Conservation (phyloP, 805 yeast genomes). For the Wickerhamiella nectarea region DNA sequence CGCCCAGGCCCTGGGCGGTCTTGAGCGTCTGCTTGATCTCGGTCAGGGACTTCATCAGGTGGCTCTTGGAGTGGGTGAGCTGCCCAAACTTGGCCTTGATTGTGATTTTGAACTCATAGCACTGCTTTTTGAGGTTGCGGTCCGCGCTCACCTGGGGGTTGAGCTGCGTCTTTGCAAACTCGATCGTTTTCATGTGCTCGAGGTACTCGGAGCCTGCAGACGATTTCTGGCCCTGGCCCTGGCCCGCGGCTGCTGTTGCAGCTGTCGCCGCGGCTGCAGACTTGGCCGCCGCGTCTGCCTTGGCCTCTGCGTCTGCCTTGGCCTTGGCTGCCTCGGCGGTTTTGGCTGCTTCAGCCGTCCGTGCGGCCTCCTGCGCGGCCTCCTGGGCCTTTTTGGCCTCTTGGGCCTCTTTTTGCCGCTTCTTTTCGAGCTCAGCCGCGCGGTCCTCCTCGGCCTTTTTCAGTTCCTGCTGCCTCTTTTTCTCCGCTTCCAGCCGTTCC, state of each 20-base stretch:
- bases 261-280: neutral
- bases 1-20: slow-evolving; percentile 33
- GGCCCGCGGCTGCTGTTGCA: neutral
- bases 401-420: slow-evolving; percentile 6
- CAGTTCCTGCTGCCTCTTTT: slow-evolving; percentile 7
- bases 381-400: slow-evolving; percentile 12
- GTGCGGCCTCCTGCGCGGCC: slow-evolving; percentile 16
- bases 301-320: slow-evolving; percentile 10
- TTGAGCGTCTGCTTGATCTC: slow-evolving; percentile 40
- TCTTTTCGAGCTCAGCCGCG: no score
- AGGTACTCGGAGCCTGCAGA: slow-evolving; percentile 18
- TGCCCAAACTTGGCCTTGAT: slow-evolving; percentile 89
- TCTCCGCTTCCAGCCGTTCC: slow-evolving; percentile 15
- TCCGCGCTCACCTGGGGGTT: slow-evolving; percentile 42
- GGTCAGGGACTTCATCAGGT: slow-evolving; percentile 32
- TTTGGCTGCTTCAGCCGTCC: slow-evolving; percentile 11
- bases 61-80: slow-evolving; percentile 55
- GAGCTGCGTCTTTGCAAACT: slow-evolving; percentile 45
- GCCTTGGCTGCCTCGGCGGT: slow-evolving; percentile 24
- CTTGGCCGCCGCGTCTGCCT: slow-evolving; percentile 10
- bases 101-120: slow-evolving; percentile 51
- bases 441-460: slow-evolving; percentile 1
- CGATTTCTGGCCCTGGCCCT: no score
- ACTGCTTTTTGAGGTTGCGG: slow-evolving; percentile 39
- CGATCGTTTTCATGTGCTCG: slow-evolving; percentile 23